These are phyloP conservation scores for Curvularia lunata DNA, from an alignment of 2,329 filamentous ascomycete genomes.

Conservation along the genomic window DNA sequence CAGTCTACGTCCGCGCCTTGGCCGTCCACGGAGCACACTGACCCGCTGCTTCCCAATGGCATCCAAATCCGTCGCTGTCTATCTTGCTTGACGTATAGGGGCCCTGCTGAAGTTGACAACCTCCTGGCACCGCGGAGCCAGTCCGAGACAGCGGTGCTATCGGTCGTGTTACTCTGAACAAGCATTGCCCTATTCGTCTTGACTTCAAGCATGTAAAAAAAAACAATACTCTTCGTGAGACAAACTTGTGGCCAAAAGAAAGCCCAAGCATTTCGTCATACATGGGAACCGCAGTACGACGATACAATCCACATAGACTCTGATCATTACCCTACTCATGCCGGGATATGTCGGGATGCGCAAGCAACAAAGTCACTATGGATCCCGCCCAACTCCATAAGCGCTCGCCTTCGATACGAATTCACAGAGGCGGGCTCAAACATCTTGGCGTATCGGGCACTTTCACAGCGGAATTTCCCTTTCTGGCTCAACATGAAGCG, in stretches of 20 bases:
- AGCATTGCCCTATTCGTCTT: not conserved
- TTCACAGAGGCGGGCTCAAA: slow-evolving; percentile 23
- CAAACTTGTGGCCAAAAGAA: not conserved
- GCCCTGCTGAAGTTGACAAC: slow-evolving; percentile 3
- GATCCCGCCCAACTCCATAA: slow-evolving; percentile 13
- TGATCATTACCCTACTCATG: not conserved
- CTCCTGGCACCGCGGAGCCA: slow-evolving; percentile 21
- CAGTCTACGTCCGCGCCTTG: slow-evolving; percentile 18
- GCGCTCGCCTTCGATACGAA: slow-evolving; percentile 13
- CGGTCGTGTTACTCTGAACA: slow-evolving; percentile 7
- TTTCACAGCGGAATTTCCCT: slow-evolving; percentile 26
- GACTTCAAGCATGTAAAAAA: slow-evolving; percentile 5
- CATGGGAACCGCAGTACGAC: not conserved
- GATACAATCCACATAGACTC: not conserved
- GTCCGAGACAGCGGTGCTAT: slow-evolving; percentile 9
- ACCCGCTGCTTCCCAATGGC: slow-evolving; percentile 18
- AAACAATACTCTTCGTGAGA: not conserved
- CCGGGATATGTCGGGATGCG: not conserved
- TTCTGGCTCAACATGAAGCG: slow-evolving; percentile 27
- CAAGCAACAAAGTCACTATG: slow-evolving; percentile 16
- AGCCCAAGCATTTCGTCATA: not conserved
- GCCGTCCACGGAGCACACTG: slow-evolving; percentile 24
- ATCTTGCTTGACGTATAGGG: slow-evolving; percentile 8
- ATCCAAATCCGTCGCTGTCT: slow-evolving; percentile 11
- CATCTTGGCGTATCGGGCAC: slow-evolving; percentile 37